A percentile compares a stretch with the other conserved stretches of the same genome.
phyloP scores from a whole-genome alignment of 768 basidiomycete species.

The Amanita molliuscula region DNA sequence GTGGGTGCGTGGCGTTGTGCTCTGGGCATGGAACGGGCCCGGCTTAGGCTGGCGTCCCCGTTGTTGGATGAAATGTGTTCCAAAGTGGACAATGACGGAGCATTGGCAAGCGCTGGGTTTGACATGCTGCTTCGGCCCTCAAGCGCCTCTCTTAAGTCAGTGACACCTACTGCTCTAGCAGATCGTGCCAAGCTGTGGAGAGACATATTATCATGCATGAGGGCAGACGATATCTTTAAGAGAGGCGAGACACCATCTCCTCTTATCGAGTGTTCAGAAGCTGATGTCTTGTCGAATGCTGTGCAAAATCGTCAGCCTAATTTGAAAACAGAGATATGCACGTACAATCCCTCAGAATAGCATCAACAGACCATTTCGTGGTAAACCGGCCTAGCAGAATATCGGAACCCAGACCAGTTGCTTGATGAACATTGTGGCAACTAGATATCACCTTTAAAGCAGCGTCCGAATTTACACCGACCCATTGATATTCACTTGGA shows the following conservation, averaged over 20 bases:
- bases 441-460: slow-evolving; percentile 49
- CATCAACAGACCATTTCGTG: slow-evolving; percentile 61
- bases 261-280: slow-evolving; percentile 44
- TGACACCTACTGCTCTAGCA: slow-evolving; percentile 74
- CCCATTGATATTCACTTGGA: slow-evolving; percentile 19
- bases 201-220: slow-evolving; percentile 90
- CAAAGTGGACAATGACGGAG: slow-evolving; percentile 68
- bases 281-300: slow-evolving; percentile 48
- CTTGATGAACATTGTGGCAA: slow-evolving; percentile 44
- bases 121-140: slow-evolving; percentile 81
- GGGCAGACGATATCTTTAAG: slow-evolving; percentile 69
- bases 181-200: slow-evolving; percentile 76
- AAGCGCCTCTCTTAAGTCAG: slow-evolving; percentile 80
- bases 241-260: slow-evolving; percentile 66
- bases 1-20: slow-evolving; percentile 38
- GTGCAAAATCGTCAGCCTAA: slow-evolving; percentile 2
- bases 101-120: slow-evolving; percentile 56
- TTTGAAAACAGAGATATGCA: slow-evolving; percentile 16
- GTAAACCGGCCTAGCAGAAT: slow-evolving; percentile 44
- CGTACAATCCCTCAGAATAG: slow-evolving; percentile 65
- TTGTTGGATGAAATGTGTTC: slow-evolving; percentile 52
- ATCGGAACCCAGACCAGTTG: slow-evolving; percentile 53
- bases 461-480: slow-evolving; percentile 40
- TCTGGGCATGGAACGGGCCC: slow-evolving; percentile 42
- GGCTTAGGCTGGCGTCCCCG: slow-evolving; percentile 27